phyloP scores from a whole-genome alignment of 176 grass and related monocot genomes.

The Thalia dealbata region DNA sequence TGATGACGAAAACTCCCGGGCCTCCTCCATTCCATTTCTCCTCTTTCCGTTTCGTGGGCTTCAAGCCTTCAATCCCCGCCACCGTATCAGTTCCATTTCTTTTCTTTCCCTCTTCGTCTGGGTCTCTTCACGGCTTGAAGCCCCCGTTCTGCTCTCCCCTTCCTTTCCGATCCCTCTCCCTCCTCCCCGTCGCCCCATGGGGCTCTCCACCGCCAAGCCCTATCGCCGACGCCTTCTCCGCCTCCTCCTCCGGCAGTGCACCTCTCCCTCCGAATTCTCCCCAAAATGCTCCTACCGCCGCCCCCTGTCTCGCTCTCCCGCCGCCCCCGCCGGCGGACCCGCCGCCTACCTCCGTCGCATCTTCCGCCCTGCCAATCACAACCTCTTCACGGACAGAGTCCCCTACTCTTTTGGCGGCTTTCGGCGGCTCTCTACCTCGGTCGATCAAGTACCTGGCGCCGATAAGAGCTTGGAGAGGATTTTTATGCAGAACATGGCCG shows the following conservation, averaged over 20 bases:
- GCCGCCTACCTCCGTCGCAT: slow-evolving; percentile 30
- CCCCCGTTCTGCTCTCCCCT: not conserved
- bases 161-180: slow-evolving; percentile 4
- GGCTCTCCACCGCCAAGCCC: not conserved
- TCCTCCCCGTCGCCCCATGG: slow-evolving; percentile 16
- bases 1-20: not conserved
- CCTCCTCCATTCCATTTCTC: not conserved
- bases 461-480: slow-evolving; percentile 12
- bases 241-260: slow-evolving; percentile 1
- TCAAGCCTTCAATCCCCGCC: not conserved
- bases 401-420: slow-evolving; percentile 6
- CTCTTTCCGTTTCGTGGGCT: not conserved
- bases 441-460: not conserved
- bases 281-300: slow-evolving; percentile 13
- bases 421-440: slow-evolving; percentile 1
- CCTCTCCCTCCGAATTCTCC: not conserved
- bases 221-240: not conserved
- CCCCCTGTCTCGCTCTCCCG: slow-evolving; percentile 8
- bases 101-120: not conserved
- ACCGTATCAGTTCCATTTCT: not conserved
- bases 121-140: not conserved
- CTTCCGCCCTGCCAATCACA: slow-evolving; percentile 17
- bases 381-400: not conserved
- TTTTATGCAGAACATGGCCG: slow-evolving; percentile 14
- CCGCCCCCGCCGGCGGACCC: slow-evolving; percentile 36